Conservation (phyloP, 768 basidiomycete genomes). For the Hortiboletus campestris region DNA sequence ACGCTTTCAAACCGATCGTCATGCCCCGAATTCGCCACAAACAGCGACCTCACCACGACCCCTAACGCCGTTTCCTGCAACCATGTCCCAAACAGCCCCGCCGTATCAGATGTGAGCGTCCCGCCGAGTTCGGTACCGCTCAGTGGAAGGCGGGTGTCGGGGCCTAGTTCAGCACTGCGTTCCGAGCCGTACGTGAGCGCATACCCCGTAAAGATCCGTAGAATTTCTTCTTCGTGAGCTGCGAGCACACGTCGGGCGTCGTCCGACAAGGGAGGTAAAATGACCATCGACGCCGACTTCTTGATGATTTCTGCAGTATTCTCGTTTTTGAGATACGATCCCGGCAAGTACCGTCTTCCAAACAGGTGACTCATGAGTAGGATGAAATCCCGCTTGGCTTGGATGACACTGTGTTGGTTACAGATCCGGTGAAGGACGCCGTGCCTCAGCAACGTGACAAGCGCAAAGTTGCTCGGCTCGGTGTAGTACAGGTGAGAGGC, state of each 20-base stretch:
- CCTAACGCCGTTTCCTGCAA: constrained; percentile 39
- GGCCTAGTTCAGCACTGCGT: constrained; percentile 36
- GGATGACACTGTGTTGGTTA: constrained; percentile 33
- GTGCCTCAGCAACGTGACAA: constrained; percentile 53
- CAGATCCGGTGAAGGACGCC: constrained; percentile 63
- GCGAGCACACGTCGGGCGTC: constrained; percentile 41
- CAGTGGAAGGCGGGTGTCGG: constrained; percentile 49
- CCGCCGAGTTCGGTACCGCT: constrained; percentile 34
- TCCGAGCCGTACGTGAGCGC: constrained; percentile 48
- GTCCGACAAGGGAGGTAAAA: constrained; percentile 49
- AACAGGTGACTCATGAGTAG: constrained; percentile 64
- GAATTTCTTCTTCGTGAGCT: constrained; percentile 48
- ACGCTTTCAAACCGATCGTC: constrained; percentile 52
- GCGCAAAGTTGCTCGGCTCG: constrained; percentile 69
- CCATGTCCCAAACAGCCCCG: constrained; percentile 33
- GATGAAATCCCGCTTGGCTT: constrained; percentile 51
- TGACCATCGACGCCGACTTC: constrained; percentile 54
- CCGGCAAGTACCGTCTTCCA: constrained; percentile 54
- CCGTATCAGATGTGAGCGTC: not conserved
- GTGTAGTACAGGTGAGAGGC: constrained; percentile 59
- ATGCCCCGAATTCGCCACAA: constrained; percentile 69
- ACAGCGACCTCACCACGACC: constrained; percentile 51
- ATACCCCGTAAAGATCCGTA: constrained; percentile 55
- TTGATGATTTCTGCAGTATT: constrained; percentile 35
- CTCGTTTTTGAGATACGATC: constrained; percentile 38